phyloP scores from a whole-genome alignment of 78 protist species.

The Chrysochromulina tobinii region DNA sequence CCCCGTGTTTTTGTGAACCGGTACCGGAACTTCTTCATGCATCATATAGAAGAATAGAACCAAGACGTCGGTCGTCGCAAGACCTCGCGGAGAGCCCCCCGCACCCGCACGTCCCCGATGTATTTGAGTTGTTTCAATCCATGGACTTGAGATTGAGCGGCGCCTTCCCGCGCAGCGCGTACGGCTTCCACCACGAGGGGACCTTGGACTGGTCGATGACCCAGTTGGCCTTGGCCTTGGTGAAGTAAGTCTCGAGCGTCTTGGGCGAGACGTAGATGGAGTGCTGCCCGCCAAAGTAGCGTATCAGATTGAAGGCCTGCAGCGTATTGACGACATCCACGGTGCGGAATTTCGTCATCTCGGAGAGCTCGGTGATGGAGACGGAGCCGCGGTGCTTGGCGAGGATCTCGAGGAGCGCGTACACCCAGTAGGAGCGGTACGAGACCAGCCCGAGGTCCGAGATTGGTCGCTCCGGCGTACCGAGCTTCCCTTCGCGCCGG shows the following conservation, averaged over 20 bases:
- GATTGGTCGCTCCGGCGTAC: slow-evolving; percentile 98
- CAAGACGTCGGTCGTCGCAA: too few relatives aligned
- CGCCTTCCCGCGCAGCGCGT: not conserved
- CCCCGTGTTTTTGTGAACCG: too few relatives aligned
- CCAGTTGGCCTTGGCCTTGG: not conserved
- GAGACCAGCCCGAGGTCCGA: slow-evolving; percentile 91
- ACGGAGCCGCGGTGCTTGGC: slow-evolving; percentile 13
- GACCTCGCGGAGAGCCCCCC: too few relatives aligned
- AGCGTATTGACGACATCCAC: not conserved
- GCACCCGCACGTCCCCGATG: too few relatives aligned
- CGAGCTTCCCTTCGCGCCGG: slow-evolving; percentile 81
- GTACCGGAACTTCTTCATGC: too few relatives aligned
- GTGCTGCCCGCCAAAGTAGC: slow-evolving; percentile 24
- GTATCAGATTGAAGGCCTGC: slow-evolving; percentile 14
- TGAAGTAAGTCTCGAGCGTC: not conserved
- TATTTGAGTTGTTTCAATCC: too few relatives aligned
- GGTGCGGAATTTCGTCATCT: slow-evolving; percentile 44
- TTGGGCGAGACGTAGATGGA: slow-evolving; percentile 18
- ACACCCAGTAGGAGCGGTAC: slow-evolving; percentile 41
- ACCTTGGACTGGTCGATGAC: not conserved
- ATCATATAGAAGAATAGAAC: too few relatives aligned
- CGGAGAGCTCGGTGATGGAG: slow-evolving; percentile 64
- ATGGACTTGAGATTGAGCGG: too few relatives aligned
- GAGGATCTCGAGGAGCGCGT: slow-evolving; percentile 45
- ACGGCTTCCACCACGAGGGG: not conserved